These are phyloP conservation scores for Didymella sp. DNA, from an alignment of 2,329 filamentous ascomycete genomes.

Conservation along the genomic window DNA sequence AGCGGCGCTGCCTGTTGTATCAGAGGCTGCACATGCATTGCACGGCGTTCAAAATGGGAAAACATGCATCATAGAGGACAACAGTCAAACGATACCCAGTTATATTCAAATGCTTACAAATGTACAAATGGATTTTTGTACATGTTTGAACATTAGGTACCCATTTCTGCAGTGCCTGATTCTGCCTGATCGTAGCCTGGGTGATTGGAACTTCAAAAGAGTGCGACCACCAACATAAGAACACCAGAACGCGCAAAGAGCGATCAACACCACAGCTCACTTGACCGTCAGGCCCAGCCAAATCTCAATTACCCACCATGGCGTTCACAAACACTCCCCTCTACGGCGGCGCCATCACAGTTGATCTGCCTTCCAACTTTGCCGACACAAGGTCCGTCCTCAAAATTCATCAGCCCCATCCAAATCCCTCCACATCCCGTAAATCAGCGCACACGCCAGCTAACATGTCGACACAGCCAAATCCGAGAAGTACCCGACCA, in stretches of 20 bases:
- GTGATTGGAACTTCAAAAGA: constrained; percentile 27
- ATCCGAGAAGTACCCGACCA: constrained; percentile 81
- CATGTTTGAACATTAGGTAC: constrained; percentile 19
- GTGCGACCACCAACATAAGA: constrained; percentile 35
- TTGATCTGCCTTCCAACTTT: constrained; percentile 71
- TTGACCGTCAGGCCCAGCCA: not conserved
- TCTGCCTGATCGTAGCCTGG: constrained; percentile 47
- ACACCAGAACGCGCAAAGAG: constrained; percentile 18
- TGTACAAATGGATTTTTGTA: constrained; percentile 3
- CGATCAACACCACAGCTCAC: constrained; percentile 19
- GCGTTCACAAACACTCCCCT: constrained; percentile 66
- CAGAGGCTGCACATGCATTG: constrained; percentile 35
- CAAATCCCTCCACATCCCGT: constrained; percentile 15
- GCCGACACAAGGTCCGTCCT: constrained; percentile 72
- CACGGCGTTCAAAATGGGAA: constrained; percentile 39
- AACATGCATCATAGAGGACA: constrained; percentile 32
- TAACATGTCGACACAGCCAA: constrained; percentile 56
- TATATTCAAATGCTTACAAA: constrained; percentile 26
- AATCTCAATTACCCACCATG: constrained; percentile 52
- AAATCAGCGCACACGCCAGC: constrained; percentile 10
- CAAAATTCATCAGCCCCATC: constrained; percentile 3
- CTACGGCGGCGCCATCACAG: constrained; percentile 75
- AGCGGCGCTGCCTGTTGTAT: constrained; percentile 8
- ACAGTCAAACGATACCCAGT: constrained; percentile 44
- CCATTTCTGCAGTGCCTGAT: constrained; percentile 40